phyloP scores from a whole-genome alignment of 441 rosid genomes.

The California macrophylla region DNA sequence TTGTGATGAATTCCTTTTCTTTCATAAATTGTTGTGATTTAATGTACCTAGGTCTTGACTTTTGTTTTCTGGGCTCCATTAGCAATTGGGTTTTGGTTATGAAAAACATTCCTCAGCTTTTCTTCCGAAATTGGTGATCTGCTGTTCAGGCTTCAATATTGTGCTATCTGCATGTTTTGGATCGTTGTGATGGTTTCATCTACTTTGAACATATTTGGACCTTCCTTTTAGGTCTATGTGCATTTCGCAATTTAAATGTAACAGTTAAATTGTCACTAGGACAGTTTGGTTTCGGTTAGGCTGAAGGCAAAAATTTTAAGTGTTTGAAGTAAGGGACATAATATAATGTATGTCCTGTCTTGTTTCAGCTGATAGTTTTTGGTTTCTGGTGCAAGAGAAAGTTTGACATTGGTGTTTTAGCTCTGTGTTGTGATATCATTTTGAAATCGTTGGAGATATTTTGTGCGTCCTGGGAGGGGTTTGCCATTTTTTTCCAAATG shows the following conservation, averaged over 20 bases:
- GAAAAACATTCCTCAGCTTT: background rate
- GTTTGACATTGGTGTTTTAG: background rate
- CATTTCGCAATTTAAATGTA: no score
- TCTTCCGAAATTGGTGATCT: background rate
- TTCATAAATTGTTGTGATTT: background rate
- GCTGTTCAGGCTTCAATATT: background rate
- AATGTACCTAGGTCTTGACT: background rate
- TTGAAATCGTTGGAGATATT: background rate
- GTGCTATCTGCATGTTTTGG: no score
- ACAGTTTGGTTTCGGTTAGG: background rate
- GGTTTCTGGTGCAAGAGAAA: background rate
- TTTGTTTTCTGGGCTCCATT: background rate
- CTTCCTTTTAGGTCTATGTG: no score
- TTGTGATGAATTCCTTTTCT: background rate
- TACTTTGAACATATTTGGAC: no score
- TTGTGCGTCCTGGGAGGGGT: background rate
- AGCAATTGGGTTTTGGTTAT: background rate
- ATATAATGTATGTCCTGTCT: background rate
- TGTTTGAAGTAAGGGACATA: background rate
- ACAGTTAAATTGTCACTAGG: background rate
- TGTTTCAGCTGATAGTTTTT: background rate
- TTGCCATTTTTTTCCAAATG: background rate
- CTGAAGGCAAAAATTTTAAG: background rate
- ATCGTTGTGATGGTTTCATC: no score
- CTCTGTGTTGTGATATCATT: background rate